Conservation (phyloP, 139 green algal genomes). For the Chlamydomonas schloesseri region DNA sequence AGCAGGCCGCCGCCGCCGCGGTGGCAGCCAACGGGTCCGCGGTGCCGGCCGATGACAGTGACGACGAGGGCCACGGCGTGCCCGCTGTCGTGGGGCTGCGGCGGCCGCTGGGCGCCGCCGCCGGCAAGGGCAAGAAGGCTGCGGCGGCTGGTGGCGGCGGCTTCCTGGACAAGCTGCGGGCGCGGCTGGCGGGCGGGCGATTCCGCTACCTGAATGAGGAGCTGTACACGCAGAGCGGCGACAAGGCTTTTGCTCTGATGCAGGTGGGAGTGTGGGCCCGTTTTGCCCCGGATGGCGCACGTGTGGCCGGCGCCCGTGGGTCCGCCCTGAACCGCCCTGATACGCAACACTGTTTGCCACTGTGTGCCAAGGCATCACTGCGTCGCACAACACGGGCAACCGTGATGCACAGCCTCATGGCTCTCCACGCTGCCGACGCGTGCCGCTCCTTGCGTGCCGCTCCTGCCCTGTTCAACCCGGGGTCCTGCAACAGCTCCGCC, state of each 20-base stretch:
- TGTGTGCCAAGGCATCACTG: too few species aligned
- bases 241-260: constrained; percentile 76
- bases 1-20: not conserved
- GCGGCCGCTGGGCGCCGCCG: not conserved
- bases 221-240: constrained; percentile 90
- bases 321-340: too few species aligned
- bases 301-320: too few species aligned
- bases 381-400: too few species aligned
- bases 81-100: not conserved
- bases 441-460: too few species aligned
- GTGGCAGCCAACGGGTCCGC: not conserved
- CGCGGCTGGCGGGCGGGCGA: constrained; percentile 79
- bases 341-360: too few species aligned
- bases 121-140: constrained; percentile 12
- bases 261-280: constrained; percentile 42
- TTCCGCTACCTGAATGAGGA: constrained; percentile 97
- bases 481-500: too few species aligned
- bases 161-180: constrained; percentile 82
- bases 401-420: too few species aligned
- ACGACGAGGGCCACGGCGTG: not conserved
- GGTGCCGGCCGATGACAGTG: not conserved
- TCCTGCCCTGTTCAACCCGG: too few species aligned
- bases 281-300: too few species aligned
- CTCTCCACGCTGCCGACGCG: too few species aligned
- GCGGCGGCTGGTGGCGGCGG: not conserved